These are phyloP conservation scores for Pachysandra terminalis DNA, from an alignment of 164 flowering plant species.

Conservation along the genomic window DNA sequence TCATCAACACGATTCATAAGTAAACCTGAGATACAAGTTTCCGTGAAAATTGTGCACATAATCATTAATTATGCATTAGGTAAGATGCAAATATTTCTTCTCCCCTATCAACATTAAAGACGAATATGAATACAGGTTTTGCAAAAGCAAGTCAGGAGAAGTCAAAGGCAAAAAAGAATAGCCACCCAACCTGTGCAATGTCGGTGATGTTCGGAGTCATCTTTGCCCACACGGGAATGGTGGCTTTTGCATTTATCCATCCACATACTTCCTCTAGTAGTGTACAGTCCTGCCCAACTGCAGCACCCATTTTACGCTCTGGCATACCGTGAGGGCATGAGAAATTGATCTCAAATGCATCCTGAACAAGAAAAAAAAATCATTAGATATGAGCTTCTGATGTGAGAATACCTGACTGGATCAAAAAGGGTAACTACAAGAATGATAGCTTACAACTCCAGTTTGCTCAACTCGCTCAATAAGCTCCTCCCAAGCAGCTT, in stretches of 20 bases:
- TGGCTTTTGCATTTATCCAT: constrained; percentile 96
- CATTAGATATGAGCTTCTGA: constrained; percentile 5
- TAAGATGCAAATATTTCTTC: too few relatives aligned
- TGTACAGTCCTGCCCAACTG: constrained; percentile 92
- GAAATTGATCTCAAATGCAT: constrained; percentile 91
- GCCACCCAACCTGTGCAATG: constrained; percentile 63
- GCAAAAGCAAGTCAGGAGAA: neutral
- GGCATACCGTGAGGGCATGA: constrained; percentile 99
- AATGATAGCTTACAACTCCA: constrained; percentile 64
- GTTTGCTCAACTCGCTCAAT: constrained; percentile 92
- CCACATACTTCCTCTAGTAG: constrained; percentile 91
- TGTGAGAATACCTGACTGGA: neutral
- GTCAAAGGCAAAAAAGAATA: neutral
- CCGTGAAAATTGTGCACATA: too few relatives aligned
- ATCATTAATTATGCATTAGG: too few relatives aligned
- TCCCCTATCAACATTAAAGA: too few relatives aligned
- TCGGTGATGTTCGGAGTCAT: constrained; percentile 99
- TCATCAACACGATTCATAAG: too few relatives aligned
- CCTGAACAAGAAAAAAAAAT: constrained; percentile 36
- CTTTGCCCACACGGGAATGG: constrained; percentile 99
- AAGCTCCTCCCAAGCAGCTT: constrained; percentile 96
- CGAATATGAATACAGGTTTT: neutral
- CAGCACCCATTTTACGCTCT: constrained; percentile 99
- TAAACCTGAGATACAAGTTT: too few relatives aligned
- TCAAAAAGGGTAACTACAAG: neutral